phyloP scores from a whole-genome alignment of 2,329 filamentous ascomycete species.

The Phialophora chinensis region DNA sequence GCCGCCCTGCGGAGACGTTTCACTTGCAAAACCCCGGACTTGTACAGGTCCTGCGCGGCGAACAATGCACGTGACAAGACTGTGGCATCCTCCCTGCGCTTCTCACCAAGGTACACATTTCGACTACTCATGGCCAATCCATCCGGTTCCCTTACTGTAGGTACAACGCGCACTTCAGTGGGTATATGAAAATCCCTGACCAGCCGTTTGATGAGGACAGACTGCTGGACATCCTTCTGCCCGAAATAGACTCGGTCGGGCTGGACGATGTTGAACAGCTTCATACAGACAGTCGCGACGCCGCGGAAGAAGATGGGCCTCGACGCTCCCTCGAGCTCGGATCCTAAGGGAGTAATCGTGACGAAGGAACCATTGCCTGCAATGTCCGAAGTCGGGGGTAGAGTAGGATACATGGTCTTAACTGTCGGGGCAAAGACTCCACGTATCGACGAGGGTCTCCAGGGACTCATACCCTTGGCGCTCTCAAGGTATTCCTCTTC shows the following conservation, averaged over 20 bases:
- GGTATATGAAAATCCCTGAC: conserved; percentile 85
- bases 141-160: conserved; percentile 77
- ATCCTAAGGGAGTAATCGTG: conserved; percentile 82
- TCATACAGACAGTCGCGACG: conserved; percentile 95
- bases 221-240: conserved; percentile 97
- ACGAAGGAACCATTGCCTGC: conserved; percentile 86
- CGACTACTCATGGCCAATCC: conserved; percentile 89
- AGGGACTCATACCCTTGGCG: conserved; percentile 62
- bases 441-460: conserved; percentile 55
- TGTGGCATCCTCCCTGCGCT: conserved; percentile 73
- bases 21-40: conserved; percentile 60
- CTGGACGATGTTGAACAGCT: conserved; percentile 81
- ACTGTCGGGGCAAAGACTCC: conserved; percentile 88
- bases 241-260: conserved; percentile 88
- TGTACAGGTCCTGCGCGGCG: conserved; percentile 72
- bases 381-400: conserved; percentile 73
- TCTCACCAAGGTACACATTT: conserved; percentile 86
- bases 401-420: conserved; percentile 83
- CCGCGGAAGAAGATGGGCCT: conserved; percentile 95
- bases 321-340: conserved; percentile 80
- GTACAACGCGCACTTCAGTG: conserved; percentile 73
- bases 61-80: conserved; percentile 73
- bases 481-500: conserved; percentile 31
- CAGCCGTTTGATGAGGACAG: conserved; percentile 84
- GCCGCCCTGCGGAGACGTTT: conserved; percentile 75